Base-by-base conservation (phyloP, 2,329 filamentous ascomycete genomes). In the Daldinia eschscholtzii region DNA sequence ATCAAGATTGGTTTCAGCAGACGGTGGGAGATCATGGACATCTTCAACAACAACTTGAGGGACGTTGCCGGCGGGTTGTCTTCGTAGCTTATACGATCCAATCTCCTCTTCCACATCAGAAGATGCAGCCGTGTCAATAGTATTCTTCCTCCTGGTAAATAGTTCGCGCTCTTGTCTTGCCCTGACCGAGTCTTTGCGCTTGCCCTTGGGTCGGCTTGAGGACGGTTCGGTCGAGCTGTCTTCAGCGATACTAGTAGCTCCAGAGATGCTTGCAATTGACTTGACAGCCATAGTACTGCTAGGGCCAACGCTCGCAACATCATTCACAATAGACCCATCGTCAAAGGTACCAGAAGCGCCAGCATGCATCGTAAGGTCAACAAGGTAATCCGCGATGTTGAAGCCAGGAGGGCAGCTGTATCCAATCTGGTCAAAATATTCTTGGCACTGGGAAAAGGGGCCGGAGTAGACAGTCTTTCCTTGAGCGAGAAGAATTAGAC, bases 331-430 rank as follows among this genome's bases (percentile, higher is more conserved):
- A 13, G 79, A 82, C 15, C 87, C 87, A 62, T 91, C 88, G 37
- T 91, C 87, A 63, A 89, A 86, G 2, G 88, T 82, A 6, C 86
- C 83, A 20, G 84, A 87, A 50, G 86, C 85, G 65, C 92, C 89
- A 26, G 94, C 94, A 79, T 99, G 96, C 95, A 99, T 98, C 0
- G 96, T 98, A 44, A 99, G 86, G 79, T 99, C 96, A 33, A 99
- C 94, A 4, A 99, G 88, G 77, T 98, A 99, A 79, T 99, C 96
- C 3, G 96, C 96, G 80, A 99, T 98, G 76, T 99, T 99, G 87
- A 98, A 99, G 1, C 97, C 97, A 26, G 94, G 92, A 10, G 96
- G 96, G 77, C 97, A 99, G 56, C 92, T 85, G 79, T 98, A 99
- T 48, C 96, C 97, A 68, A 97, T 91, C 53, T 89, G 87, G 76